phyloP scores from a whole-genome alignment of 2,329 filamentous ascomycete genomes.

The Verticillium tricorpus region DNA sequence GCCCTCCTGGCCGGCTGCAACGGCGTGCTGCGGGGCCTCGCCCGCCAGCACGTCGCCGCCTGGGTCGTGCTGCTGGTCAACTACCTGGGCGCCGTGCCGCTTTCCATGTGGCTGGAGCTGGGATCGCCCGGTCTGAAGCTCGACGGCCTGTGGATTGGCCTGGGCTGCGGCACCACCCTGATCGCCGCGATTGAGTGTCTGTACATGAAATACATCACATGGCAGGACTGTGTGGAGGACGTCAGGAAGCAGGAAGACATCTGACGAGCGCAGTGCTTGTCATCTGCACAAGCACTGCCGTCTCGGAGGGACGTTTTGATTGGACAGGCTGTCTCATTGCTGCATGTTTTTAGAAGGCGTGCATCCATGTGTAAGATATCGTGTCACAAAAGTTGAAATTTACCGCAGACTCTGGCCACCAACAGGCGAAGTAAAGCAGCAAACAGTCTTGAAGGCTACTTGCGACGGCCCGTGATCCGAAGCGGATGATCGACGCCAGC shows the following conservation, averaged over 20 bases:
- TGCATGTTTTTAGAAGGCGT: no score
- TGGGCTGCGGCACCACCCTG: constrained; percentile 26
- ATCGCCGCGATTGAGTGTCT: constrained; percentile 24
- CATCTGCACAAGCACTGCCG: no score
- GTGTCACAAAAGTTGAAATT: no score
- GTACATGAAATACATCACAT: constrained; percentile 23
- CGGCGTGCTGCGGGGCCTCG: constrained; percentile 32
- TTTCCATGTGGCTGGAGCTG: constrained; percentile 32
- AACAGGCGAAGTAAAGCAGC: no score
- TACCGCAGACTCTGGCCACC: no score
- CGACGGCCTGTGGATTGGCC: constrained; percentile 28
- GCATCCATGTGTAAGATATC: no score
- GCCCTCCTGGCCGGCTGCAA: constrained; percentile 29
- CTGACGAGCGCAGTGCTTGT: neutral
- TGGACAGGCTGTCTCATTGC: no score
- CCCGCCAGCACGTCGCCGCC: constrained; percentile 30
- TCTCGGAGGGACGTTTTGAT: no score
- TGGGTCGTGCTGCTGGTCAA: constrained; percentile 30
- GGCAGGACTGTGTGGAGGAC: constrained; percentile 26
- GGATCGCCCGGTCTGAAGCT: constrained; percentile 24
- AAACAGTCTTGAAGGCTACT: no score
- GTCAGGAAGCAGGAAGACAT: constrained; percentile 21
- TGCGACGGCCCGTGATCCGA: no score
- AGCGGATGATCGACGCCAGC: no score
- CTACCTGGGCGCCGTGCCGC: constrained; percentile 31